These are phyloP conservation scores for Penicillium sp. DNA, from an alignment of 2,329 filamentous ascomycete species.

Conservation along the genomic window DNA sequence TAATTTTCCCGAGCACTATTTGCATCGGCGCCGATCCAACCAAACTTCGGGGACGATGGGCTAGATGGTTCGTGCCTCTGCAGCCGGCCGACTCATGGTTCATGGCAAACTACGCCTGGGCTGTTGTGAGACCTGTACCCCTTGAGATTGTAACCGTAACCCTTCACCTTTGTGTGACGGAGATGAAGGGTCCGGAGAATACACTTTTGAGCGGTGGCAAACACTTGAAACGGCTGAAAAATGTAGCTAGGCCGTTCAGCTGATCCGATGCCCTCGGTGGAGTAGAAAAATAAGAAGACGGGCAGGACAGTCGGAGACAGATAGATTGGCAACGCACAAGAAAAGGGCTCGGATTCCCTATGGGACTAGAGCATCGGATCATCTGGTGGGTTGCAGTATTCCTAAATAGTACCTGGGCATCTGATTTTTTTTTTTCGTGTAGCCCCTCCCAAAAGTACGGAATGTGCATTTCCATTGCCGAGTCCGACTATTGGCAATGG, in stretches of 20 bases:
- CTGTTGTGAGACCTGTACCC: background rate
- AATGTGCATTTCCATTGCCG: constrained; percentile 30
- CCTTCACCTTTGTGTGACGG: background rate
- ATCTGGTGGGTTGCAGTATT: background rate
- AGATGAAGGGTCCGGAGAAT: background rate
- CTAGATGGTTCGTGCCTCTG: background rate
- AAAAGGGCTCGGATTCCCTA: too few species aligned
- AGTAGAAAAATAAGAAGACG: background rate
- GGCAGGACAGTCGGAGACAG: too few species aligned
- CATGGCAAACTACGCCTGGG: background rate
- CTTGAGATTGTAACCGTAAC: background rate
- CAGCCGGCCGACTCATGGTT: background rate
- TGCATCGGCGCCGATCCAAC: background rate
- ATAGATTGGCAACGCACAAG: too few species aligned
- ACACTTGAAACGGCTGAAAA: background rate
- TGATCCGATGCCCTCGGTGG: background rate
- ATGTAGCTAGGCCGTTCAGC: background rate
- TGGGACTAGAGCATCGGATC: too few species aligned
- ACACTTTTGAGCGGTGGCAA: background rate
- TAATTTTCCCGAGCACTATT: background rate
- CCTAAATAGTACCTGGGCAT: background rate
- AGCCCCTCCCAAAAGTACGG: constrained; percentile 21
- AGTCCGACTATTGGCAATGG: constrained; percentile 39
- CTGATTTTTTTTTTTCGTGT: background rate
- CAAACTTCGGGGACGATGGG: background rate